These are phyloP conservation scores for Neurospora hispaniola DNA, from an alignment of 495 filamentous ascomycete species.

Conservation along the genomic window DNA sequence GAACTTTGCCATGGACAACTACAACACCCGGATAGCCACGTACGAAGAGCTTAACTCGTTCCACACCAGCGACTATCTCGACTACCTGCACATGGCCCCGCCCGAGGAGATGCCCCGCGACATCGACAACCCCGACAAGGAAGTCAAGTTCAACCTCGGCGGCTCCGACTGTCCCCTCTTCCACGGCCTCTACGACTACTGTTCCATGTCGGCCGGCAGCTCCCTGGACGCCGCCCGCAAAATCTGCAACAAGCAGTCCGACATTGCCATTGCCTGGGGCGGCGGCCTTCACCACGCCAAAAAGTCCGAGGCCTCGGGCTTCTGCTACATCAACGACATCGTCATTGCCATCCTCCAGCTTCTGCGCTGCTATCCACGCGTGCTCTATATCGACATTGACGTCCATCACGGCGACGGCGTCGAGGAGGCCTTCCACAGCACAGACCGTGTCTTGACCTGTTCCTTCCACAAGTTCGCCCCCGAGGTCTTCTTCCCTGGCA, in stretches of 20 bases:
- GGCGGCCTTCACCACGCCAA: conserved; percentile 96
- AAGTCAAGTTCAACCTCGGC: conserved; percentile 70
- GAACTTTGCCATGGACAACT: conserved; percentile 91
- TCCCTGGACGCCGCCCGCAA: conserved; percentile 87
- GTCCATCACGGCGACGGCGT: conserved; percentile 98
- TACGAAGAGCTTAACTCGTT: conserved; percentile 81
- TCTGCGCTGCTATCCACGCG: conserved; percentile 84
- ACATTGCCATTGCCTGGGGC: conserved; percentile 97
- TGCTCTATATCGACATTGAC: conserved; percentile 97
- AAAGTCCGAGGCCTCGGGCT: conserved; percentile 91
- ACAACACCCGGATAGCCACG: conserved; percentile 68
- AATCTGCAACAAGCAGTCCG: conserved; percentile 71
- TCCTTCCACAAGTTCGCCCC: conserved; percentile 93
- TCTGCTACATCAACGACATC: conserved; percentile 99
- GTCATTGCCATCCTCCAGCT: conserved; percentile 93
- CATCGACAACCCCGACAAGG: conserved; percentile 35
- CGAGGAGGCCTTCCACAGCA: conserved; percentile 95
- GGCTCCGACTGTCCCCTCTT: conserved; percentile 91
- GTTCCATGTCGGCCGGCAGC: conserved; percentile 82
- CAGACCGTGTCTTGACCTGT: conserved; percentile 95
- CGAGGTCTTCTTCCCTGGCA: conserved; percentile 92
- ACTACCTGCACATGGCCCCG: conserved; percentile 58
- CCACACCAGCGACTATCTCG: conserved; percentile 79
- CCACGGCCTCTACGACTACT: conserved; percentile 90
- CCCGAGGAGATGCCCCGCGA: conserved; percentile 40